Evolutionary conservation across 768 basidiomycete genomes (phyloP).

Genomic region (Phylloporus rhodoxanthus): DNA sequence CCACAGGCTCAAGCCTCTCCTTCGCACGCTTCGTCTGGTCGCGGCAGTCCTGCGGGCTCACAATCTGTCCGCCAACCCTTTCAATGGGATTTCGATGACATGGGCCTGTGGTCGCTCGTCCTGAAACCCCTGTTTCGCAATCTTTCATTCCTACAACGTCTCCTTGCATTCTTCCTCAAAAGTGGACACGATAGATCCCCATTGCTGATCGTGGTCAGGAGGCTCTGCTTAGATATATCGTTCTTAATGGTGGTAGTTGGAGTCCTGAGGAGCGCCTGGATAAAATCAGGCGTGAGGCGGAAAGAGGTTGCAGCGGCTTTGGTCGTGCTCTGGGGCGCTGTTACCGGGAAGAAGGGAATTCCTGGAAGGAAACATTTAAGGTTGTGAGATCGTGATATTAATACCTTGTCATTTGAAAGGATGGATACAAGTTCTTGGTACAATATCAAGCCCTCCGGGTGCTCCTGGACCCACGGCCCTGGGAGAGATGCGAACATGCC

Average conservation of each 20-base stretch:
- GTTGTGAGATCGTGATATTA: slow-evolving; percentile 3
- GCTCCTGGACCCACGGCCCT: too few species aligned
- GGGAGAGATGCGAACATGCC: too few species aligned
- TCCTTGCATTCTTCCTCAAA: slow-evolving; percentile 53
- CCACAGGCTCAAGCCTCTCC: slow-evolving; percentile 36
- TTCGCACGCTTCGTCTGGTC: slow-evolving; percentile 35
- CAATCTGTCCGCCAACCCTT: slow-evolving; percentile 21
- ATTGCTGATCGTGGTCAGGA: slow-evolving; percentile 58
- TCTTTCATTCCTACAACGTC: slow-evolving; percentile 41
- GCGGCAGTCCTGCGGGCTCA: slow-evolving; percentile 39
- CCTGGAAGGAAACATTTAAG: slow-evolving; percentile 34
- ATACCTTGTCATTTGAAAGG: background rate
- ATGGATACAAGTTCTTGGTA: background rate
- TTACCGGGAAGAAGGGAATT: slow-evolving; percentile 56
- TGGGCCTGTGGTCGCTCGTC: slow-evolving; percentile 78
- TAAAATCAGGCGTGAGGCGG: slow-evolving; percentile 60
- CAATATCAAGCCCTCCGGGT: too few species aligned
- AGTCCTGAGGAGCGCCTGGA: slow-evolving; percentile 57
- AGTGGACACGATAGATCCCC: slow-evolving; percentile 56
- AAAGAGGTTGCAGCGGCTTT: slow-evolving; percentile 64
- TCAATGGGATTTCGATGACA: slow-evolving; percentile 70
- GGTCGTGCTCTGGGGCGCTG: slow-evolving; percentile 60
- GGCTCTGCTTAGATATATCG: slow-evolving; percentile 72
- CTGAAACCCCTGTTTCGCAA: slow-evolving; percentile 58
- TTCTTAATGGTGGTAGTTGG: slow-evolving; percentile 64